A percentile compares a stretch with the other conserved stretches of the same genome.
These are phyloP conservation scores for Mycosarcoma maydis DNA, from an alignment of 1,284 basidiomycete species.

Conservation along the genomic window DNA sequence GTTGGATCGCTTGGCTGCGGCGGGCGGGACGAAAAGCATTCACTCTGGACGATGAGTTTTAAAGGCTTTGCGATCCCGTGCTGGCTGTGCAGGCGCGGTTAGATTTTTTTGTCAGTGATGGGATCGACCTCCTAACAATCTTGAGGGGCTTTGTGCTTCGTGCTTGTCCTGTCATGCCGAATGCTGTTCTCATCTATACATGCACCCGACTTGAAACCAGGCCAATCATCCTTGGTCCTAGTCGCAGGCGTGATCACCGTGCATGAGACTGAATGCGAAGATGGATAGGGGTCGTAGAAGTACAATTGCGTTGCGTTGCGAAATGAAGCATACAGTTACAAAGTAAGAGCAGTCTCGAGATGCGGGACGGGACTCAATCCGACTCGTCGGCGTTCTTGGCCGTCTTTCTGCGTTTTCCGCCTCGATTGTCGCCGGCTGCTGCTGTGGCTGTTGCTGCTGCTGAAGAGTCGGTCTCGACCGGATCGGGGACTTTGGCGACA, in stretches of 20 bases:
- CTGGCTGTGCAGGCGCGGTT: neutral
- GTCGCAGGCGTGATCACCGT: no score
- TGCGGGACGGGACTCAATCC: conserved; percentile 6
- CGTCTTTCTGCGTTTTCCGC: conserved; percentile 51
- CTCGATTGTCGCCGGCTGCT: conserved; percentile 34
- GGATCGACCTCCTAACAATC: no score
- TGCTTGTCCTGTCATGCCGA: no score
- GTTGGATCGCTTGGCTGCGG: no score
- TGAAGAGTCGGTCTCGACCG: conserved; percentile 69
- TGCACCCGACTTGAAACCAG: no score
- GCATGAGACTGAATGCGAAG: neutral
- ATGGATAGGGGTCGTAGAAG: neutral
- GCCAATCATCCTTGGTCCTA: no score
- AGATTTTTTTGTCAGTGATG: no score
- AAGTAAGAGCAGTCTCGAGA: neutral
- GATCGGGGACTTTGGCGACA: conserved; percentile 88
- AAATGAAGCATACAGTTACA: conserved; percentile 3
- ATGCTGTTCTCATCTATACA: no score
- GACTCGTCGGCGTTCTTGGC: conserved; percentile 31
- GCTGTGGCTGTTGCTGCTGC: neutral
- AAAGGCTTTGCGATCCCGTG: no score
- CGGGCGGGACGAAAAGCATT: no score
- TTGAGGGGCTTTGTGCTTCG: no score
- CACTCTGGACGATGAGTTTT: no score
- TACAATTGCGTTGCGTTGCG: conserved; percentile 15